Evolutionary conservation across 306 rosid species (phyloP), one percentile per base, ranked within the genome.

Genomic region (Sicyos baderoa): DNA sequence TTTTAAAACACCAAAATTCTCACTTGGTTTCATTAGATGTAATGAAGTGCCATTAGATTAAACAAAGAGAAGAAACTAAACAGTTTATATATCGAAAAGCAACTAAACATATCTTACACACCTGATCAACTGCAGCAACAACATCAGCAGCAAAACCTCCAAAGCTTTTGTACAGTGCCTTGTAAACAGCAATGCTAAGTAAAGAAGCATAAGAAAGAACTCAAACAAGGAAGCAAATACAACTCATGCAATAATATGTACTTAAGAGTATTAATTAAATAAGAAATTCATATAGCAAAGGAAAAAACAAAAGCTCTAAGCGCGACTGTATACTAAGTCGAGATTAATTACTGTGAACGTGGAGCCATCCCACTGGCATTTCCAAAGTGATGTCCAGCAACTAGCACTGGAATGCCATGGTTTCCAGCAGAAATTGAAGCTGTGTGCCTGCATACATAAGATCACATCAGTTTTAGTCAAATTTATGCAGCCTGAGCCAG

Each of bases 281-380:
- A 71, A 50, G 40, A 56, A 54, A 71, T 23, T 56, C 19, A 7
- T 15, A 44, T 56, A 23, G 23, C 54, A 71, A 54, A 54, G 9
- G 25, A 15, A 37, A 52, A 68, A 32, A 0, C 57, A 57, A 79
- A 29, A 4, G 25, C 55, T 63, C 35, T 40, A 44, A 9, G 10
- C 47, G 54, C 21, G 4, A 65, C 21, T 3, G 40, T 45, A 49
- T 40, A 40, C 71, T 4, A 6, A 63, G 79, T 54, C 62, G 55
- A 77, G 86, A 81, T 54, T 78, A 75, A 22, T 88, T 94, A 94
- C 99, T 94, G 99, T 73, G 99, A 75, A 69, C 82, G 99, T 71
- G 99, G 97, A 90, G 99, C 97, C 99, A 94, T 94, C 82, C 99
- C 99, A 75, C 99, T 94, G 53, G 99, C 99, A 79, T 90, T 86